Base-by-base conservation (phyloP, 768 basidiomycete genomes). In the Podaxis carcinomalis region DNA sequence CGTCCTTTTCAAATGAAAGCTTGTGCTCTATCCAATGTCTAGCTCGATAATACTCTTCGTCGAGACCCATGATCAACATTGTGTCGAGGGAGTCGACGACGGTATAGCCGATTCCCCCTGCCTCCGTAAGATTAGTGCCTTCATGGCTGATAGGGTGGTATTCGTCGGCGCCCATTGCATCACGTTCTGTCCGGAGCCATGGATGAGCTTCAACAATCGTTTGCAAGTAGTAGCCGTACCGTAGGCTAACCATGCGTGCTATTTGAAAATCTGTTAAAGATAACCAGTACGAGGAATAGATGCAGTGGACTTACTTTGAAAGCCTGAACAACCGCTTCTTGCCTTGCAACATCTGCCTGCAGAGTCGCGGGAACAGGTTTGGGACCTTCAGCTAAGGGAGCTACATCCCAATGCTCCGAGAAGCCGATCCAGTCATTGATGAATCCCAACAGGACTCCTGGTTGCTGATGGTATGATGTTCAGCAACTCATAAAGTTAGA, bases 121-220 rank as follows among this genome's bases (percentile, higher is more conserved):
- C 87, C 4, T 74, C 66, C 0, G 90, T 89, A 28, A 98, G 79
- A 71, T 98, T 94, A 7, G 84, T 82, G 3, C 95, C 95, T 27
- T 73, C 75, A 52, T 80, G 80, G 56, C 82, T 82, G 23, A 98
- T 80, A 0, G 95, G 95, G 68, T 96, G 93, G 68, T 93, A 97
- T 72, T 96, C 92, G 75, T 97, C 94, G 59, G 82, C 82, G 1
- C 95, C 95, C 85, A 93, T 94, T 1, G 95, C 95, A 70, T 97
- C 87, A 50, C 85, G 77, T 75, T 94, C 93, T 94, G 75, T 4
- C 36, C 32, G 49, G 39, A 13, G 4, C n/a, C 39, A 57, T 55
- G 10, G 21, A 25, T 25, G 3, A 40, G n/a, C n/a, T 10, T 39
- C 27, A 42, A 35, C 16, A 35, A 52, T 52, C 19, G 54, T 32